Evolutionary conservation across 2,329 filamentous ascomycete genomes (phyloP).

Genomic region (Ophiosphaerella narmari): DNA sequence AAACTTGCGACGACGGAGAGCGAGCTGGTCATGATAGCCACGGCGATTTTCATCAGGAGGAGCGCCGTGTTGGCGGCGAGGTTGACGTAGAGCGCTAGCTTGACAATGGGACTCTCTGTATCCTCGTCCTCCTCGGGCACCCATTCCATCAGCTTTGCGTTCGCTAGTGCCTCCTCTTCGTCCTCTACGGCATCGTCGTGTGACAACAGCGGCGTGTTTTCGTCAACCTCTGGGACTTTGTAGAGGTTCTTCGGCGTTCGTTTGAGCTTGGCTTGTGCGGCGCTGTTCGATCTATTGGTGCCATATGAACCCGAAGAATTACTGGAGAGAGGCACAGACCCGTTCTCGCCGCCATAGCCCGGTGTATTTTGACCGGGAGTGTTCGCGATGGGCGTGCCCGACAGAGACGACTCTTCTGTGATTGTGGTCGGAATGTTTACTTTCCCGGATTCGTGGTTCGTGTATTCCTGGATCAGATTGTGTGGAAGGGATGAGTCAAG

Average conservation of each 20-base stretch:
- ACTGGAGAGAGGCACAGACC: conserved; percentile 14
- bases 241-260: conserved; percentile 83
- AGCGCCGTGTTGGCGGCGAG: conserved; percentile 77
- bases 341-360: conserved; percentile 17
- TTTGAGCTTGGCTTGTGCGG: conserved; percentile 39
- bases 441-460: conserved; percentile 62
- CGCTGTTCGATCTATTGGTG: conserved; percentile 21
- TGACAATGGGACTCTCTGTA: conserved; percentile 75
- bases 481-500: conserved; percentile 93
- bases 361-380: conserved; percentile 24
- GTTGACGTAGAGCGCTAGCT: conserved; percentile 87
- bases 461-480: conserved; percentile 88
- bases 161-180: conserved; percentile 46
- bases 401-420: conserved; percentile 63
- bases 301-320: conserved; percentile 40
- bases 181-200: conserved; percentile 52
- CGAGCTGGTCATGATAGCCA: conserved; percentile 77
- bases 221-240: conserved; percentile 64
- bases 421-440: conserved; percentile 75
- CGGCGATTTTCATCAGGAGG: conserved; percentile 75
- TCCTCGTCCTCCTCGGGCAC: conserved; percentile 73
- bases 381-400: conserved; percentile 16
- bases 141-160: conserved; percentile 66
- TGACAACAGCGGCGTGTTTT: conserved; percentile 67
- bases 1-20: conserved; percentile 80